Percentiles rank a stretch among this genome's conserved stretches.
Conservation (phyloP, 2,329 filamentous ascomycete genomes). For the Beauveria medogensis region DNA sequence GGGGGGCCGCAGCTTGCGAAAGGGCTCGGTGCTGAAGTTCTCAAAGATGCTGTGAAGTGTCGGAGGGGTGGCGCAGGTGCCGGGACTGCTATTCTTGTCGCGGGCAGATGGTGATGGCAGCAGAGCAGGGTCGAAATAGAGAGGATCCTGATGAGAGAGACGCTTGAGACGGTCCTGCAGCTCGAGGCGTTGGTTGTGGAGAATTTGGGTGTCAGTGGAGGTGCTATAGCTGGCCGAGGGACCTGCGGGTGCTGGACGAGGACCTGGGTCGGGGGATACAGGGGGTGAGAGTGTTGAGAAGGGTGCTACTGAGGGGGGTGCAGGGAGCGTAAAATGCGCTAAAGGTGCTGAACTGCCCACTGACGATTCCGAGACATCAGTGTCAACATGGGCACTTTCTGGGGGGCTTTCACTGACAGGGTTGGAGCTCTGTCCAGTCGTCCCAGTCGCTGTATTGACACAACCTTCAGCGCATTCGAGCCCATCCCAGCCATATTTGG, state of each 20-base stretch:
- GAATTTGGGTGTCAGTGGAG: background rate
- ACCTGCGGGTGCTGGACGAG: background rate
- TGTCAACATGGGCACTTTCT: background rate
- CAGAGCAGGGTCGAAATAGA: background rate
- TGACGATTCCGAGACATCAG: background rate
- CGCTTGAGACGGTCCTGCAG: constrained; percentile 5
- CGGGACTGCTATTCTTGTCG: background rate
- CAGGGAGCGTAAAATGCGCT: background rate
- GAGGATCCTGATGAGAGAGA: constrained; percentile 3
- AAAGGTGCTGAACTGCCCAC: background rate
- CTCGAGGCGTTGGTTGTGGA: constrained; percentile 9
- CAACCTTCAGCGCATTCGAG: background rate
- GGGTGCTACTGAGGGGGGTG: background rate
- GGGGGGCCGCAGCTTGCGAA: constrained; percentile 14
- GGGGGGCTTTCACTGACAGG: background rate
- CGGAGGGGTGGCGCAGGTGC: constrained; percentile 16
- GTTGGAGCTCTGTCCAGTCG: background rate
- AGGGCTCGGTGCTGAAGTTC: constrained; percentile 14
- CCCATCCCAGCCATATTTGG: background rate
- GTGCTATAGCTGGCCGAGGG: background rate
- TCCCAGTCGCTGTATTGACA: background rate
- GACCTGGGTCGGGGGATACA: background rate
- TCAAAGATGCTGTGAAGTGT: constrained; percentile 21
- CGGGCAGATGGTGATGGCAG: constrained; percentile 2
- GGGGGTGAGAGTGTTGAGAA: background rate